Evolutionary conservation across 2,329 filamentous ascomycete genomes (phyloP), one percentile per base, ranked within the genome.

Genomic region (Dactylellina haptotyla): DNA sequence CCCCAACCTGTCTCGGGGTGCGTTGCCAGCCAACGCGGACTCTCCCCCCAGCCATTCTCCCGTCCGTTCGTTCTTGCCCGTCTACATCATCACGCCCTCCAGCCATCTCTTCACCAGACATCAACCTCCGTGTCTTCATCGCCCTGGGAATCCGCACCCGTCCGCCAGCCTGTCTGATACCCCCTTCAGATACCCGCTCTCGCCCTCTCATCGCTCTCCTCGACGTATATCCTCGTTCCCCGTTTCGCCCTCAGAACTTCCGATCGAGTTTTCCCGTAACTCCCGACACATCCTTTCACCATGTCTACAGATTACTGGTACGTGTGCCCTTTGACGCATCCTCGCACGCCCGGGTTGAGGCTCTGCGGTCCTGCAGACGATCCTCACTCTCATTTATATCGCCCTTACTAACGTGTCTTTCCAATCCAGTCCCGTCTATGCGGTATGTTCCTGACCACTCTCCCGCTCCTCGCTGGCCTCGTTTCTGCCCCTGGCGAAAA

Each of bases 391-490:
- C 25, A 28, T 43, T 39, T 30, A 6, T 30, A 6, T 16, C 18
- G 56, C 41, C 12, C 37, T 9, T 73, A 59, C 75, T 74, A 59
- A 61, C 80, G 76, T 79, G 79, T 80, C 75, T 77, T 78, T n/a
- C n/a, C 78, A 76, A 56, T 81, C 76, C 80, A 99, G 94, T 86
- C 94, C 94, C 85, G 94, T 96, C 81, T 99, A 98, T 86, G 92
- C 95, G 87, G 95, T 98, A 88, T 92, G 94, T 97, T 80, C 76
- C 75, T 77, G 71, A 45, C 75, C 66, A 71, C 54, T 48, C 37
- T 37, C 43, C 34, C 30, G 51, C 26, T 45, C 28, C 43, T 73
- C 65, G 65, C 45, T 76, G 70, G 28, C 75, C 65, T 54, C 54
- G 50, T 63, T 50, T 58, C 54, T 51, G 72, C 43, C 59, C 62